Evolutionary conservation across 1,139 yeast genomes (phyloP), one percentile per base, ranked within the genome.

Genomic region (Sugiyamaella japonica): DNA sequence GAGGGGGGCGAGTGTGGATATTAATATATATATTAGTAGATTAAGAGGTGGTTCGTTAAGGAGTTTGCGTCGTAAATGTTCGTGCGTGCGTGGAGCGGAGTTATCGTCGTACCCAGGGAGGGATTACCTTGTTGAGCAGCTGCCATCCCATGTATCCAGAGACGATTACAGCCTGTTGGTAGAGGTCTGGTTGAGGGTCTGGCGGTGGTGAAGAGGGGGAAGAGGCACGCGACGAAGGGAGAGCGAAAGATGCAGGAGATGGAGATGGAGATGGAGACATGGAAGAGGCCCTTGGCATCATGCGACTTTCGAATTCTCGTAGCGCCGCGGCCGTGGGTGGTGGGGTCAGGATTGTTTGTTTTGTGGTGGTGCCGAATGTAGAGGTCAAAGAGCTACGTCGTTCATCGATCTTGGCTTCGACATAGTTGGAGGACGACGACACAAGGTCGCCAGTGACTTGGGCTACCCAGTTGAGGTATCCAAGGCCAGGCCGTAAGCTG

Each of bases 101-200:
- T 31, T 48, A 55, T 46, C 55, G 50, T 42, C 57, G 50, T 10
- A 54, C 61, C 65, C 65, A 62, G 15, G 62, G 59, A 13, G 61
- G 56, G 16, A 54, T 40, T 25, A 61, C 54, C 23, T 51, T 52
- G 54, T 55, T 61, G 54, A 63, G 51, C 8, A 63, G 50, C 48
- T 56, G 57, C 65, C 65, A 61, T 8, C 66, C 66, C 55, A 63
- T 50, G 50, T 63, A 63, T 2, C 66, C 66, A 5, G 65, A 59
- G 3, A 63, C 65, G 8, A 62, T 57, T 23, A 55, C 60, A 10
- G 60, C 63, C 41, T 63, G 66, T 37, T 63, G 63, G 54, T 61
- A 62, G 31, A 63, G 56, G 42, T 61, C 63, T 2, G 61, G 62
- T 16, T 51, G 56, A 7, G 48, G 52, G 12, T 41, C 39, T 12